A percentile compares a stretch with the other conserved stretches of the same genome.
Evolutionary conservation across 2,329 filamentous ascomycete species (phyloP).

Genomic region (Xylariales sp.): DNA sequence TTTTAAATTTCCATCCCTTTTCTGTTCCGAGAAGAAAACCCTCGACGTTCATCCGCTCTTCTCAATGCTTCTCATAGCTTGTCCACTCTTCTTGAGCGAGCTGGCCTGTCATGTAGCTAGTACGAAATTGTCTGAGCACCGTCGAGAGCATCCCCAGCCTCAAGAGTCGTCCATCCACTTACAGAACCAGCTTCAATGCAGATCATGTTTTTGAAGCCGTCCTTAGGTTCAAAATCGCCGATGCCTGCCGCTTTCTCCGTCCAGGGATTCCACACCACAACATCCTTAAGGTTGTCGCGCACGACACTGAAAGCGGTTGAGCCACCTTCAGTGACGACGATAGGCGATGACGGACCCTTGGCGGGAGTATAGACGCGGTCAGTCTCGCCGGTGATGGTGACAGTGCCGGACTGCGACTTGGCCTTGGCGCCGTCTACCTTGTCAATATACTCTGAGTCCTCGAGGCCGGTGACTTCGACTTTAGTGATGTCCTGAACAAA

Average conservation of each 20-base stretch:
- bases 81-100: constrained; percentile 5
- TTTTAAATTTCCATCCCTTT: neutral
- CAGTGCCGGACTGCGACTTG: constrained; percentile 71
- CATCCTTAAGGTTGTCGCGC: constrained; percentile 85
- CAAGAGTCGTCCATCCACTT: constrained; percentile 82
- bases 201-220: constrained; percentile 92
- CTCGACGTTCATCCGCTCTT: neutral
- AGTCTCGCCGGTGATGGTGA: constrained; percentile 81
- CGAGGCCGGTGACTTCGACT: constrained; percentile 79
- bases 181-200: constrained; percentile 94
- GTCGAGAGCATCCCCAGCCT: constrained; percentile 77
- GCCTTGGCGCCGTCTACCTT: constrained; percentile 77
- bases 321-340: constrained; percentile 72
- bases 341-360: constrained; percentile 67
- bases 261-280: constrained; percentile 99
- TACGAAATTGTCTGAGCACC: constrained; percentile 67
- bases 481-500: constrained; percentile 79
- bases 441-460: constrained; percentile 81
- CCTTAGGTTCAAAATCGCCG: constrained; percentile 87
- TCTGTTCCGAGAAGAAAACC: constrained; percentile 1
- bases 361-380: constrained; percentile 88
- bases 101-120: constrained; percentile 30
- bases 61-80: constrained; percentile 23
- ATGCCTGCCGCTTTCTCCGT: constrained; percentile 83
- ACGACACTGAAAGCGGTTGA: constrained; percentile 77